These are phyloP conservation scores for Coemansia asiatica DNA, from an alignment of 192 early-diverging fungal species.

Conservation along the genomic window DNA sequence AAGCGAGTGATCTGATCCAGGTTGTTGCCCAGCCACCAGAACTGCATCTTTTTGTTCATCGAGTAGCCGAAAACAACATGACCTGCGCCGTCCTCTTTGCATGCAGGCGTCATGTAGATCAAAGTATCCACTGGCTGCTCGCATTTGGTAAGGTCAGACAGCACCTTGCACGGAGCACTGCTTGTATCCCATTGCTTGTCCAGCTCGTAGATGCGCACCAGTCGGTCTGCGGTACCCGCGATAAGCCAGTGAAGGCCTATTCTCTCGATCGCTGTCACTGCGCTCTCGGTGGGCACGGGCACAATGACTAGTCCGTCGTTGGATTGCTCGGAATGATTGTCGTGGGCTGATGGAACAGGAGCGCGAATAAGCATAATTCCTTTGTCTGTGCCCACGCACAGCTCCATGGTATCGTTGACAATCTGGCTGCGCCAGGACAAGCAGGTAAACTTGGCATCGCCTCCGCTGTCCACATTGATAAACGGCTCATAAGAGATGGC, in stretches of 20 bases:
- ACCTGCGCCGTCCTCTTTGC: conserved; percentile 32
- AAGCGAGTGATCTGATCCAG: conserved; percentile 24
- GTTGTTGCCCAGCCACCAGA: conserved; percentile 45
- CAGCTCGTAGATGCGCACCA: conserved; percentile 38
- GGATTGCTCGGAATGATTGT: conserved; percentile 23
- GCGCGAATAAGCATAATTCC: conserved; percentile 47
- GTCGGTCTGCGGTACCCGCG: conserved; percentile 29
- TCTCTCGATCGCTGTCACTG: conserved; percentile 45
- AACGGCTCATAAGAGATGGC: conserved; percentile 50
- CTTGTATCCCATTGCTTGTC: conserved; percentile 29
- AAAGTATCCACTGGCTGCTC: conserved; percentile 37
- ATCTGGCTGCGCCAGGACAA: conserved; percentile 40
- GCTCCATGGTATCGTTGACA: conserved; percentile 33
- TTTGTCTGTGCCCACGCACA: conserved; percentile 45
- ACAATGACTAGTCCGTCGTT: conserved; percentile 42
- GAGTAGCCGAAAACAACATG: conserved; percentile 34
- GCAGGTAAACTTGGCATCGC: conserved; percentile 40
- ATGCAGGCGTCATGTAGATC: conserved; percentile 35
- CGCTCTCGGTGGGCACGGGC: conserved; percentile 39
- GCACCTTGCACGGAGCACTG: conserved; percentile 30
- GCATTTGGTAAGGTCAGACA: conserved; percentile 29
- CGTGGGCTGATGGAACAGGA: conserved; percentile 29
- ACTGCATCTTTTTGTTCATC: conserved; percentile 35
- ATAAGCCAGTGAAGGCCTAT: conserved; percentile 42
- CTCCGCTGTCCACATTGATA: conserved; percentile 45